These are phyloP conservation scores for Inonotus hispidus DNA, from an alignment of 1,284 basidiomycete species.

Conservation along the genomic window DNA sequence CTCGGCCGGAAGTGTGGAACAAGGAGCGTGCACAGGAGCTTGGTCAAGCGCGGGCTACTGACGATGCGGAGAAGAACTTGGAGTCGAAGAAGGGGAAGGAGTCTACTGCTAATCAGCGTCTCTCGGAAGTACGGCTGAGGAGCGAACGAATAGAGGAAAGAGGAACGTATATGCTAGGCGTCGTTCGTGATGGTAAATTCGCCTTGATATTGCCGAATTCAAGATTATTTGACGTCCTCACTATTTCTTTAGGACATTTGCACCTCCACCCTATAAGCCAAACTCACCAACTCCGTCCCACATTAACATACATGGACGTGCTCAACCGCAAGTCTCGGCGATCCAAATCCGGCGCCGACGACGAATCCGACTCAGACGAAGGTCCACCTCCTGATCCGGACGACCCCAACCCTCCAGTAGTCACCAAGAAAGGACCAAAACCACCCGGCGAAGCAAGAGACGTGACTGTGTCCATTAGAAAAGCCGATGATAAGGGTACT, in stretches of 20 bases:
- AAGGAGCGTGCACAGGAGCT: conserved; percentile 56
- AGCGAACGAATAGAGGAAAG: conserved; percentile 64
- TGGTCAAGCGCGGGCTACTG: conserved; percentile 56
- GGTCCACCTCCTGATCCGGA: conserved; percentile 76
- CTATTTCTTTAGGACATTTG: conserved; percentile 48
- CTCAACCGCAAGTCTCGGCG: conserved; percentile 57
- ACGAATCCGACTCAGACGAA: conserved; percentile 69
- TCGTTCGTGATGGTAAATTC: conserved; percentile 60
- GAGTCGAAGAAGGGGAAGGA: conserved; percentile 42
- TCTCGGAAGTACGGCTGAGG: conserved; percentile 62
- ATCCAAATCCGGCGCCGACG: conserved; percentile 39
- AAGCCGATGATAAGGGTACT: conserved; percentile 52
- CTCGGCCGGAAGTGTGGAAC: conserved; percentile 74
- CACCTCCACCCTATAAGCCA: conserved; percentile 74
- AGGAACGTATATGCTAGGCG: conserved; percentile 65
- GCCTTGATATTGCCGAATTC: neutral
- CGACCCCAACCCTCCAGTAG: conserved; percentile 44
- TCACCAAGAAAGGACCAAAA: conserved; percentile 56
- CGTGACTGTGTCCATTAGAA: conserved; percentile 68
- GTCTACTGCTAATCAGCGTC: conserved; percentile 51
- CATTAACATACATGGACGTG: conserved; percentile 70
- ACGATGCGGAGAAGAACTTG: conserved; percentile 71
- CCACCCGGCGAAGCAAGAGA: conserved; percentile 54
- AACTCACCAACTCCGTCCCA: conserved; percentile 74
- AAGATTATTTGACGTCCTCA: conserved; percentile 2